phyloP scores from a whole-genome alignment of 2,329 filamentous ascomycete species.

The Curvularia lunata region DNA sequence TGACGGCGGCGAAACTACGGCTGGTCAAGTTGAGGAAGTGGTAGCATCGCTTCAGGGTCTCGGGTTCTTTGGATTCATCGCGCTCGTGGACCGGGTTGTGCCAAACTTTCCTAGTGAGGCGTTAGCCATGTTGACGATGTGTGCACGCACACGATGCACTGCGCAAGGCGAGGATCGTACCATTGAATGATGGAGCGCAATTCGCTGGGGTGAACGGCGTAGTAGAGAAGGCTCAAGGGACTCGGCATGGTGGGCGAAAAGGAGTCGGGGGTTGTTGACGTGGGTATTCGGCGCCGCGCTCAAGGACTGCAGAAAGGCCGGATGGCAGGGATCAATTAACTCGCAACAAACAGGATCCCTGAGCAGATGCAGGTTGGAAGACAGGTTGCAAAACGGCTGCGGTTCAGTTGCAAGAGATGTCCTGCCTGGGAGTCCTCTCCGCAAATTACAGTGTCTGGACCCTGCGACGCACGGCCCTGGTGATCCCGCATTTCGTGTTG shows the following conservation, averaged over 20 bases:
- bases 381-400: neutral
- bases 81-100: slow-evolving; percentile 91
- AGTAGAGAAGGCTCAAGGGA: slow-evolving; percentile 68
- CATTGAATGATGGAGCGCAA: slow-evolving; percentile 87
- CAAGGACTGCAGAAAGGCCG: slow-evolving; percentile 6
- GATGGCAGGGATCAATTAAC: slow-evolving; percentile 14
- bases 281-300: slow-evolving; percentile 11
- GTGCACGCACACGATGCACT: slow-evolving; percentile 1
- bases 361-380: neutral
- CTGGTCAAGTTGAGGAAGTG: slow-evolving; percentile 85
- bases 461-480: slow-evolving; percentile 15
- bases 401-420: slow-evolving; percentile 6
- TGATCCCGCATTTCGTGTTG: slow-evolving; percentile 12
- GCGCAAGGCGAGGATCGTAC: slow-evolving; percentile 56
- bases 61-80: slow-evolving; percentile 75
- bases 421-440: slow-evolving; percentile 10
- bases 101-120: slow-evolving; percentile 82
- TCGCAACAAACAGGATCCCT: neutral
- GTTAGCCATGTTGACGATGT: slow-evolving; percentile 14
- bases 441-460: slow-evolving; percentile 17
- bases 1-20: slow-evolving; percentile 90
- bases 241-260: slow-evolving; percentile 43
- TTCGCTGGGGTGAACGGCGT: slow-evolving; percentile 75
- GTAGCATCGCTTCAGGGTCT: slow-evolving; percentile 82
- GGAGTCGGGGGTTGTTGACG: slow-evolving; percentile 19